Evolutionary conservation across 768 basidiomycete genomes (phyloP), one percentile per base, ranked within the genome.

Genomic region (Lentinula guzmanii): DNA sequence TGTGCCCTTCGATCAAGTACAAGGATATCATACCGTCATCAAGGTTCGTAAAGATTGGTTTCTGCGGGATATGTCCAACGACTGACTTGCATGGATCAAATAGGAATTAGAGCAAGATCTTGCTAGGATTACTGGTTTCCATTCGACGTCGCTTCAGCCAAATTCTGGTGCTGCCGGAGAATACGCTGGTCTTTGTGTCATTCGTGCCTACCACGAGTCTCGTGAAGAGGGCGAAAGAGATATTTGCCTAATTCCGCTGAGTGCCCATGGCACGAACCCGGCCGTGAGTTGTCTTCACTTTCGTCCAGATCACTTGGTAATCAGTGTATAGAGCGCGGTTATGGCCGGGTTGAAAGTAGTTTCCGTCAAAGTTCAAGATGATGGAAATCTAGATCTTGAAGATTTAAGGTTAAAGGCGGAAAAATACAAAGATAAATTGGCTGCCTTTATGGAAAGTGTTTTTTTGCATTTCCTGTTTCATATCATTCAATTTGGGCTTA

Each of bases 101-200:
- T 37, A 93, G 90, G 97, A 98, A 78, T 79, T 99, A 61, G 94
- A 96, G 71, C 74, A 80, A 21, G 93, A 98, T 76, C 80, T 99
- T 6, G 93, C 92, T 80, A 89, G 82, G 68, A 92, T 98, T 62
- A 98, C 97, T 11, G 97, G 97, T n/a, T 97, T 98, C 77, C 84
- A 93, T 65, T 86, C 94, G 18, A 93, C 94, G 63, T 95, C 93
- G 0, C 82, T 99, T n/a, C 97, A 99, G 71, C 97, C 97, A 39
- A 99, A 99, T 74, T 98, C 97, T 13, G 97, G 97, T 48, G 97
- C 97, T 16, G 93, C 95, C 63, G 97, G 97, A 31, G 97, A 99
- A 76, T 99, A 95, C 68, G 85, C 97, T 35, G 97, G 97, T n/a
- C 82, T 99, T 21, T 88, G 85, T 56, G 89, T 98, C 63, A 98